A percentile compares a stretch with the other conserved stretches of the same genome.
These are phyloP conservation scores for Zygosaccharomyces sapae DNA, from an alignment of 1,139 yeast genomes.

Conservation along the genomic window DNA sequence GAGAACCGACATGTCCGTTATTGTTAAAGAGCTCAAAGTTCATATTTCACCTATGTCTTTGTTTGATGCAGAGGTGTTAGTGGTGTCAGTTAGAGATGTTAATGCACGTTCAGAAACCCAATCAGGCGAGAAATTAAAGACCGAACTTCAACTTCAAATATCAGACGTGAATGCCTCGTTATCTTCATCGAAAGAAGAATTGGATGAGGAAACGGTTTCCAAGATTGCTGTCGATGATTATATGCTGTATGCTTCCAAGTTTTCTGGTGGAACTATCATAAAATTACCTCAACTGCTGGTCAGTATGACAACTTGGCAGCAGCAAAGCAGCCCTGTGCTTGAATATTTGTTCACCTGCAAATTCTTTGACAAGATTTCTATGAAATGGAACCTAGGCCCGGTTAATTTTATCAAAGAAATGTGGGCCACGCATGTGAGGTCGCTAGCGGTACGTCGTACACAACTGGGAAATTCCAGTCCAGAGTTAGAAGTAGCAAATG, in stretches of 20 bases:
- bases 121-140: conserved; percentile 44
- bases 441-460: conserved; percentile 48
- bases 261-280: conserved; percentile 76
- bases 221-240: conserved; percentile 52
- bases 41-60: conserved; percentile 77
- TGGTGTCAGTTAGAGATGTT: conserved; percentile 55
- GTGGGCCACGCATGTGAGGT: conserved; percentile 73
- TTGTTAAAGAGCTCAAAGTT: conserved; percentile 50
- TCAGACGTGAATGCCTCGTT: conserved; percentile 63
- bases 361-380: conserved; percentile 86
- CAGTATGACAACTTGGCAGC: conserved; percentile 72
- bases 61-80: conserved; percentile 68
- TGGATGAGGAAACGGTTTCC: conserved; percentile 45
- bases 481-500: conserved; percentile 34
- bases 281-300: conserved; percentile 73
- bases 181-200: conserved; percentile 48
- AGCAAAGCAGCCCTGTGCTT: conserved; percentile 45
- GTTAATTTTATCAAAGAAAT: conserved; percentile 87
- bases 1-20: conserved; percentile 59
- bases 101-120: conserved; percentile 56
- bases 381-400: conserved; percentile 90
- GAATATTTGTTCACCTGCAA: conserved; percentile 65
- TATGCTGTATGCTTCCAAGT: conserved; percentile 51
- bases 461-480: conserved; percentile 29
- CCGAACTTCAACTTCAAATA: conserved; percentile 47